phyloP scores from a whole-genome alignment of 2,329 filamentous ascomycete species.

The Aureobasidium zeae region DNA sequence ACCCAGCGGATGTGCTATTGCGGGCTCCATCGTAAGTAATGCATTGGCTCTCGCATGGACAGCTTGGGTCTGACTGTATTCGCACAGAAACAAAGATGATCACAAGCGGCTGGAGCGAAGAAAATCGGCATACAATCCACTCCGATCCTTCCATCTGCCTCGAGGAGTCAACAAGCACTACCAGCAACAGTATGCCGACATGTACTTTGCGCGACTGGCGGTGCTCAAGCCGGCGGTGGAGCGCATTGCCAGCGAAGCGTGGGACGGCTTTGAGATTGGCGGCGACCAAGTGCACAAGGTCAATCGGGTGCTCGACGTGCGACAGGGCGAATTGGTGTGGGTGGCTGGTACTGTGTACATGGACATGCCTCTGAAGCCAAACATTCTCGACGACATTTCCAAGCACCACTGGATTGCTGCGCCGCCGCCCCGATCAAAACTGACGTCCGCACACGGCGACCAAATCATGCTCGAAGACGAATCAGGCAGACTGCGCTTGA shows the following conservation, averaged over 20 bases:
- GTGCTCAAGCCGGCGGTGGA: constrained; percentile 81
- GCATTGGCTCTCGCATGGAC: no score
- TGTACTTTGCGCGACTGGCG: constrained; percentile 88
- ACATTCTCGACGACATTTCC: constrained; percentile 87
- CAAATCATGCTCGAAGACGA: constrained; percentile 85
- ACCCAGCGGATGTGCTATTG: constrained; percentile 16
- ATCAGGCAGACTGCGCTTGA: constrained; percentile 74
- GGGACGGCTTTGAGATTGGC: constrained; percentile 67
- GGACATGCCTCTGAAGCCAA: constrained; percentile 93
- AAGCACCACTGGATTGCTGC: constrained; percentile 91
- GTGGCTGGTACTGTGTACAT: constrained; percentile 91
- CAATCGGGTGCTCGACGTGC: constrained; percentile 85
- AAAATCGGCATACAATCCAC: constrained; percentile 59
- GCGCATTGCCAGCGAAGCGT: constrained; percentile 61
- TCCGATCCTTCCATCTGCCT: constrained; percentile 65
- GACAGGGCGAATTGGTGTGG: constrained; percentile 93
- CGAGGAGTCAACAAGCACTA: constrained; percentile 59
- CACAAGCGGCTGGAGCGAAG: constrained; percentile 42
- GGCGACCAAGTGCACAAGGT: constrained; percentile 67
- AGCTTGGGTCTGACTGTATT: no score
- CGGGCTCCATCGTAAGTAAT: constrained; percentile 18
- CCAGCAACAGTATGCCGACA: constrained; percentile 90
- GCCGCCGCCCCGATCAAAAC: constrained; percentile 67
- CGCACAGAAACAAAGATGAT: constrained; percentile 9
- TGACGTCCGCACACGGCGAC: constrained; percentile 55